Percentiles rank a stretch among this genome's conserved stretches.
These are phyloP conservation scores for Inga leiocalycina DNA, from an alignment of 306 rosid genomes.

Conservation along the genomic window DNA sequence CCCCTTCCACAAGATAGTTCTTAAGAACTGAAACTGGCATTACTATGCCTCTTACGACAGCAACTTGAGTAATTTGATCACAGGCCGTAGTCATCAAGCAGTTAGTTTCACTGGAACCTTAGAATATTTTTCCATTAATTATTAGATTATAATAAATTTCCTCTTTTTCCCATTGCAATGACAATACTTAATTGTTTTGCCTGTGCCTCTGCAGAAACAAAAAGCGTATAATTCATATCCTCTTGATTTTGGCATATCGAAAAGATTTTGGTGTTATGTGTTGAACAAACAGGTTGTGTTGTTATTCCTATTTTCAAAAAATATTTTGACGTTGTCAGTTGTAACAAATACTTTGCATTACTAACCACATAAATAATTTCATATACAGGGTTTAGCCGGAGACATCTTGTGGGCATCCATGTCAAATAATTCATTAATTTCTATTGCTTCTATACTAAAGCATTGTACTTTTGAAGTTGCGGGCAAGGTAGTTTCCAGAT, in stretches of 20 bases:
- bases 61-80: background rate
- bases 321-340: background rate
- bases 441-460: constrained; percentile 72
- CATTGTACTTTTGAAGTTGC: constrained; percentile 60
- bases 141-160: background rate
- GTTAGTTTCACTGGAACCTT: constrained; percentile 9
- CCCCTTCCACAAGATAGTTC: constrained; percentile 11
- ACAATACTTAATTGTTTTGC: constrained; percentile 31
- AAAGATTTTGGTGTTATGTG: constrained; percentile 90
- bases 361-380: constrained; percentile 16
- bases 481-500: constrained; percentile 66
- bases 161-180: background rate
- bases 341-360: constrained; percentile 13
- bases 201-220: constrained; percentile 75
- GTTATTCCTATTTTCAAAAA: constrained; percentile 1
- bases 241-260: constrained; percentile 72
- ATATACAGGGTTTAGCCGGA: constrained; percentile 61
- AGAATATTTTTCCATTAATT: constrained; percentile 18
- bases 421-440: constrained; percentile 72
- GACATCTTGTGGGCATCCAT: constrained; percentile 86
- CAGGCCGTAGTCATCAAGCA: background rate
- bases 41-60: background rate
- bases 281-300: constrained; percentile 69
- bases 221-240: constrained; percentile 76
- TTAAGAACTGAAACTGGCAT: background rate